Percentiles rank a stretch among this genome's conserved stretches.
These are phyloP conservation scores for Aaosphaeria pasadenensis DNA, from an alignment of 2,329 filamentous ascomycete genomes.

Conservation along the genomic window DNA sequence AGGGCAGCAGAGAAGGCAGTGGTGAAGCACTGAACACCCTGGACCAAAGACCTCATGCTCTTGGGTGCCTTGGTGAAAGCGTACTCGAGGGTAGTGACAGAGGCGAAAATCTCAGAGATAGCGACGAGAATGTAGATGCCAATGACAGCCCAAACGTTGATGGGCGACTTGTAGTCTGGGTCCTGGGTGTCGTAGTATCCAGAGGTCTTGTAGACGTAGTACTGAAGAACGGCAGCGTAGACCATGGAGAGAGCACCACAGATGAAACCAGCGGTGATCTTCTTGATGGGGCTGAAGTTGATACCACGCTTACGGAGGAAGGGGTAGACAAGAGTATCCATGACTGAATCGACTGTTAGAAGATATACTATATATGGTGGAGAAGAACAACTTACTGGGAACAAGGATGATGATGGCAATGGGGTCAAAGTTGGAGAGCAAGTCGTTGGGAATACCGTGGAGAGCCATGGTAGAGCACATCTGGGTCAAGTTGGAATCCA, in stretches of 20 bases:
- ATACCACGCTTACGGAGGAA: constrained; percentile 62
- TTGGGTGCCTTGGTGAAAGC: constrained; percentile 71
- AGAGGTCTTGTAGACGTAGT: constrained; percentile 46
- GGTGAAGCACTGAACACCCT: constrained; percentile 35
- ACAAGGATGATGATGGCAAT: constrained; percentile 69
- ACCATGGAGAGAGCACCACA: constrained; percentile 61
- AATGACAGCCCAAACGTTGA: constrained; percentile 55
- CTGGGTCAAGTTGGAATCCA: constrained; percentile 64
- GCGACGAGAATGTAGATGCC: constrained; percentile 55
- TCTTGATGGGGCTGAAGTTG: constrained; percentile 71
- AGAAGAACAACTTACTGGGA: constrained; percentile 11
- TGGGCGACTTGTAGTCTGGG: constrained; percentile 25
- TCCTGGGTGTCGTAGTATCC: constrained; percentile 31
- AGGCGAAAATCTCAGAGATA: constrained; percentile 61
- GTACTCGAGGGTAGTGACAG: constrained; percentile 68
- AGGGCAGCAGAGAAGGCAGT: constrained; percentile 31
- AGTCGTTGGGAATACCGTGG: constrained; percentile 71
- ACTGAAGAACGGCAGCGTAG: constrained; percentile 56
- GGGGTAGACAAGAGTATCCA: constrained; percentile 66
- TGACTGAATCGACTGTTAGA: constrained; percentile 37
- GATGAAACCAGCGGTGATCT: constrained; percentile 68
- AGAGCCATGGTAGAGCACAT: constrained; percentile 67
- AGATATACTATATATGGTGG: neutral
- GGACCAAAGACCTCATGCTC: constrained; percentile 53
- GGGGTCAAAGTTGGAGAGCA: constrained; percentile 74